Conservation (phyloP, 2,329 filamentous ascomycete species). For the Dactylellina parvicollis region DNA sequence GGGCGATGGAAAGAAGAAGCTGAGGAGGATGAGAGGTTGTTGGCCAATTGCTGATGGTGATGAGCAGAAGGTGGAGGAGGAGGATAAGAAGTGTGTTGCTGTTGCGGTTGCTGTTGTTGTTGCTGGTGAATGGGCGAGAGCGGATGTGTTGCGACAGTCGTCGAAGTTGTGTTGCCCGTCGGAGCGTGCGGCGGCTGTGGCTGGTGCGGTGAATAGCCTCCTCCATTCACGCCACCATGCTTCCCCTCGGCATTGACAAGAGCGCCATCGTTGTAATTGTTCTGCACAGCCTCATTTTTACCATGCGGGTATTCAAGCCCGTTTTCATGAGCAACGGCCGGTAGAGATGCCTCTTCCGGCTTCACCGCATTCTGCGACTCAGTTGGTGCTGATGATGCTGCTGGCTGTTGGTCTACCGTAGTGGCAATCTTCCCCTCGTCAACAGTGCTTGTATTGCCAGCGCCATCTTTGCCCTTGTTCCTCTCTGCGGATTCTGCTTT, state of each 20-base stretch:
- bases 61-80: conserved; percentile 8
- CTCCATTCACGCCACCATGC: not conserved
- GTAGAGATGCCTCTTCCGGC: not conserved
- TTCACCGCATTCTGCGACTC: not conserved
- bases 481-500: conserved; percentile 55
- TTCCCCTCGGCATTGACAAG: not conserved
- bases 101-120: conserved; percentile 5
- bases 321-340: not conserved
- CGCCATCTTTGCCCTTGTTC: too few species aligned
- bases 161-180: not conserved
- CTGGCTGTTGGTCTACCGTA: not conserved
- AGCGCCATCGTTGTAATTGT: not conserved
- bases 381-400: not conserved
- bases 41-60: conserved; percentile 28
- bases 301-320: too few species aligned
- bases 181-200: not conserved
- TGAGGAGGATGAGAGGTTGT: conserved; percentile 23
- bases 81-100: conserved; percentile 1
- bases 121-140: conserved; percentile 17
- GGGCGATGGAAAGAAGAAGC: conserved; percentile 31
- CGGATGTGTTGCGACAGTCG: conserved; percentile 33
- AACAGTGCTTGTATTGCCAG: too few species aligned
- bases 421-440: not conserved
- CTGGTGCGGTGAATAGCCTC: not conserved
- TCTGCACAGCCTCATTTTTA: too few species aligned